A percentile compares a stretch with the other conserved stretches of the same genome.
Conservation (phyloP, 768 basidiomycete genomes). For the Lactarius hengduanensis region DNA sequence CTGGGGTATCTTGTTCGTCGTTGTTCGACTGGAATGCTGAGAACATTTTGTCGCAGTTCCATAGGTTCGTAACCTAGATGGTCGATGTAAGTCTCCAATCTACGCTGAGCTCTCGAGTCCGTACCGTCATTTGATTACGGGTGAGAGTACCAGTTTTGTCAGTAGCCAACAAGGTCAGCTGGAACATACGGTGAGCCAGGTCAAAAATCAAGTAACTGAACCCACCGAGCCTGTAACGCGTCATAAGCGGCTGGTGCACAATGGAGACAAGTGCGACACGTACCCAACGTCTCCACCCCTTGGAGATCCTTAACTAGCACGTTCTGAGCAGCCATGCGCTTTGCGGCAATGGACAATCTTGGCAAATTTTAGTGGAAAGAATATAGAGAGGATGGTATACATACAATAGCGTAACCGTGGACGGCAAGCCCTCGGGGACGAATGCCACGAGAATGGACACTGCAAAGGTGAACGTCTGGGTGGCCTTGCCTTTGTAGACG, state of each 20-base stretch:
- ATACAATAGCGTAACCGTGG: constrained; percentile 59
- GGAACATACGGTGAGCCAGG: constrained; percentile 3
- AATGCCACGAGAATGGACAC: constrained; percentile 61
- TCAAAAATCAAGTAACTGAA: constrained; percentile 20
- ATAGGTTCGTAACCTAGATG: constrained; percentile 56
- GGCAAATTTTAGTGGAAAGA: neutral
- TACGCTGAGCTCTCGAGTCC: neutral
- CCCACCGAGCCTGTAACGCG: constrained; percentile 25
- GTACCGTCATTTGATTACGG: constrained; percentile 67
- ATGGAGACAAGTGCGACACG: neutral
- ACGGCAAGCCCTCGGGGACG: constrained; percentile 62
- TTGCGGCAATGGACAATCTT: constrained; percentile 62
- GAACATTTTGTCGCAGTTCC: constrained; percentile 62
- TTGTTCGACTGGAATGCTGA: constrained; percentile 69
- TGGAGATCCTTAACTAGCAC: constrained; percentile 75
- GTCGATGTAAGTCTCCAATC: neutral
- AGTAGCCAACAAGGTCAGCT: constrained; percentile 65
- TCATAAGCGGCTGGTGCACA: constrained; percentile 23
- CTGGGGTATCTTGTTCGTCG: constrained; percentile 51
- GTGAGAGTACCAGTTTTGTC: constrained; percentile 74
- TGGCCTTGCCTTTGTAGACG: constrained; percentile 60
- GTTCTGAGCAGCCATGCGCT: constrained; percentile 68
- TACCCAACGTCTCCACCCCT: constrained; percentile 67
- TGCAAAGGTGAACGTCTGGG: constrained; percentile 60
- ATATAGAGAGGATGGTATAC: constrained; percentile 12